Evolutionary conservation across 2,329 filamentous ascomycete genomes (phyloP).

Genomic region (Atkinsonella hypoxylon): DNA sequence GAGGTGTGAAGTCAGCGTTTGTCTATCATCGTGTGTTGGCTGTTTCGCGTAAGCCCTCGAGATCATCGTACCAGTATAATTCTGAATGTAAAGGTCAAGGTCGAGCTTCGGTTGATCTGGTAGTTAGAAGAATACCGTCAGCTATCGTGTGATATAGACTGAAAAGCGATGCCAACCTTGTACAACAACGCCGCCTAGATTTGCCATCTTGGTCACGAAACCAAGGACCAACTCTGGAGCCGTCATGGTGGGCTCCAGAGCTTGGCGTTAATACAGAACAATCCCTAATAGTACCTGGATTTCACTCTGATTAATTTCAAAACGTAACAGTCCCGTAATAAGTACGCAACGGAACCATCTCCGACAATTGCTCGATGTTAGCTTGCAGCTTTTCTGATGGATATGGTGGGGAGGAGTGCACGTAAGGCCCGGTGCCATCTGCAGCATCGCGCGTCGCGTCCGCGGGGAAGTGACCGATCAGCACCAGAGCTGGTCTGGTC

Average conservation of each 20-base stretch:
- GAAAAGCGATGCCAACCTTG: constrained; percentile 24
- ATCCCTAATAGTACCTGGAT: neutral
- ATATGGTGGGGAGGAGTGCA: neutral
- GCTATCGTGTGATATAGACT: neutral
- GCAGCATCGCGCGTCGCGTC: neutral
- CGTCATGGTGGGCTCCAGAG: constrained; percentile 20
- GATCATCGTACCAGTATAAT: constrained; percentile 59
- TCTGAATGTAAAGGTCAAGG: constrained; percentile 78
- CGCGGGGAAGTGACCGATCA: neutral
- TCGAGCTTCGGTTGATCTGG: constrained; percentile 78
- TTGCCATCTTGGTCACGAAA: constrained; percentile 36
- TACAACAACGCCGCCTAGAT: constrained; percentile 34
- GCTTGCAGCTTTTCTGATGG: neutral
- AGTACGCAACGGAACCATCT: neutral
- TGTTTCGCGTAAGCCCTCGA: neutral
- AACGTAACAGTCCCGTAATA: neutral
- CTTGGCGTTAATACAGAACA: neutral
- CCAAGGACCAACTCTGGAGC: constrained; percentile 21
- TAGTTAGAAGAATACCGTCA: neutral
- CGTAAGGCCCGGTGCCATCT: too few species aligned
- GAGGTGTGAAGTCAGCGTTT: constrained; percentile 1
- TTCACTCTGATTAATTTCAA: neutral
- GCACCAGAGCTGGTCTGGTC: neutral
- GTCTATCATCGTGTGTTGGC: neutral
- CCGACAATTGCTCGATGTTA: neutral